These are phyloP conservation scores for Lactarius pseudohatsudake DNA, from an alignment of 768 basidiomycete genomes.

Conservation along the genomic window DNA sequence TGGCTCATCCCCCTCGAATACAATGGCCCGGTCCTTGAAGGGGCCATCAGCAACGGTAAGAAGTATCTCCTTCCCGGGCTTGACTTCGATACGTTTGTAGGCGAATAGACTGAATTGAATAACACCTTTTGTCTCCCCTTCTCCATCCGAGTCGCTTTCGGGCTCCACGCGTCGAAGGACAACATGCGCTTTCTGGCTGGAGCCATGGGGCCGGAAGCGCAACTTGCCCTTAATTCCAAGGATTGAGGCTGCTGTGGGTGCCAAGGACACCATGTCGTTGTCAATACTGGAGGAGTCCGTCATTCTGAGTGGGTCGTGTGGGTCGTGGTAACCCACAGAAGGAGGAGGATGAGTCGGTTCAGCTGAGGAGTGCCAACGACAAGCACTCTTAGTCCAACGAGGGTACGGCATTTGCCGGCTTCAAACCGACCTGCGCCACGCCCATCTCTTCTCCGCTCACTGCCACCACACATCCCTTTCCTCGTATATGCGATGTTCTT, in stretches of 20 bases:
- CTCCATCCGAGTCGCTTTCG: slow-evolving; percentile 46
- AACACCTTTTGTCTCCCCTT: slow-evolving; percentile 39
- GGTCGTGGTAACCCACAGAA: slow-evolving; percentile 30
- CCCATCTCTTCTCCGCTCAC: neutral
- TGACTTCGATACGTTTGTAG: slow-evolving; percentile 66
- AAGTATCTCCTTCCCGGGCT: slow-evolving; percentile 68
- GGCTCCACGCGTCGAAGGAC: slow-evolving; percentile 60
- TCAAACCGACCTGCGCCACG: neutral
- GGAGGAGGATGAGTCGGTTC: slow-evolving; percentile 15
- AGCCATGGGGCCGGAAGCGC: slow-evolving; percentile 66
- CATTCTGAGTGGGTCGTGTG: slow-evolving; percentile 24
- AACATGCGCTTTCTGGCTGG: slow-evolving; percentile 67
- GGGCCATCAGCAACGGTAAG: slow-evolving; percentile 56
- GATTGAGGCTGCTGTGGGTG: slow-evolving; percentile 48
- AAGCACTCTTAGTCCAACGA: slow-evolving; percentile 13
- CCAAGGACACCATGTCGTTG: slow-evolving; percentile 20
- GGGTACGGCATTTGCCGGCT: slow-evolving; percentile 20
- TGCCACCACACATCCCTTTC: neutral
- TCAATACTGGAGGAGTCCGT: slow-evolving; percentile 25
- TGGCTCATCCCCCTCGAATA: slow-evolving; percentile 55
- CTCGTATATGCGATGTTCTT: slow-evolving; percentile 1
- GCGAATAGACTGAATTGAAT: slow-evolving; percentile 66
- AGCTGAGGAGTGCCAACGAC: slow-evolving; percentile 23
- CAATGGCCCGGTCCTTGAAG: slow-evolving; percentile 56
- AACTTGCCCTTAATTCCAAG: slow-evolving; percentile 62